These are phyloP conservation scores for Schizophyllum amplum DNA, from an alignment of 1,284 basidiomycete genomes.

Conservation along the genomic window DNA sequence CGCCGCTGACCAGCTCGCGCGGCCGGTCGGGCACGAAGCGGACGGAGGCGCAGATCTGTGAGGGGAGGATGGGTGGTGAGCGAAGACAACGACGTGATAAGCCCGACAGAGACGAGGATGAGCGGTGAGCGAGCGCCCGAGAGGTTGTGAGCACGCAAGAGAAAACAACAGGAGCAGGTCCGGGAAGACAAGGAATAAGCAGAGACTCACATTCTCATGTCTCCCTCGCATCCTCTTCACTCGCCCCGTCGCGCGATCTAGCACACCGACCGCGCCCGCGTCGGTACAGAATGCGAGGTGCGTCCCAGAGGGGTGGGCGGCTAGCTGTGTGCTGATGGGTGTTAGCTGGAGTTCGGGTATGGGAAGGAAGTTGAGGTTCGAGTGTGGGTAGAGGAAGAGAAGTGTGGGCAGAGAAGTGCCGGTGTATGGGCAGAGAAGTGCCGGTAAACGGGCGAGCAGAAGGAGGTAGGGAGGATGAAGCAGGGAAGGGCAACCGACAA, in stretches of 20 bases:
- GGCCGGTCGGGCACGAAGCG: slow-evolving; percentile 63
- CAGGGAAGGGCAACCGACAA: too few species aligned
- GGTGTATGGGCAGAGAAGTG: too few species aligned
- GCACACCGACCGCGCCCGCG: slow-evolving; percentile 54
- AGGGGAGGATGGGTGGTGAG: slow-evolving; percentile 7
- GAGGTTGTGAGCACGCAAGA: too few species aligned
- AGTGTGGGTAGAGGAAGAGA: too few species aligned
- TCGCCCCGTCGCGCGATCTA: slow-evolving; percentile 43
- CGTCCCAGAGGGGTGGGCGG: slow-evolving; percentile 43
- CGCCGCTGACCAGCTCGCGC: slow-evolving; percentile 64
- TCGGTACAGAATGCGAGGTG: slow-evolving; percentile 64
- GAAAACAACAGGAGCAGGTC: not conserved
- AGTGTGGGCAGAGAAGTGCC: too few species aligned
- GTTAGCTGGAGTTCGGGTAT: too few species aligned
- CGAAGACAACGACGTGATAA: slow-evolving; percentile 9
- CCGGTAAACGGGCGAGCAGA: too few species aligned
- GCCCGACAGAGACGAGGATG: too few species aligned
- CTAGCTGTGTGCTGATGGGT: slow-evolving; percentile 58
- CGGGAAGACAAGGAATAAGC: not conserved
- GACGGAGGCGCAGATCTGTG: slow-evolving; percentile 60
- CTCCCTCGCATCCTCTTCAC: slow-evolving; percentile 49
- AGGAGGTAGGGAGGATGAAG: too few species aligned
- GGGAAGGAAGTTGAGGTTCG: too few species aligned
- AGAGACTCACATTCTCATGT: slow-evolving; percentile 50
- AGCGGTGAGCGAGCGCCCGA: too few species aligned